Base-by-base conservation (phyloP, 352 stramenopile genomes). In the Globisporangium orthogonon region DNA sequence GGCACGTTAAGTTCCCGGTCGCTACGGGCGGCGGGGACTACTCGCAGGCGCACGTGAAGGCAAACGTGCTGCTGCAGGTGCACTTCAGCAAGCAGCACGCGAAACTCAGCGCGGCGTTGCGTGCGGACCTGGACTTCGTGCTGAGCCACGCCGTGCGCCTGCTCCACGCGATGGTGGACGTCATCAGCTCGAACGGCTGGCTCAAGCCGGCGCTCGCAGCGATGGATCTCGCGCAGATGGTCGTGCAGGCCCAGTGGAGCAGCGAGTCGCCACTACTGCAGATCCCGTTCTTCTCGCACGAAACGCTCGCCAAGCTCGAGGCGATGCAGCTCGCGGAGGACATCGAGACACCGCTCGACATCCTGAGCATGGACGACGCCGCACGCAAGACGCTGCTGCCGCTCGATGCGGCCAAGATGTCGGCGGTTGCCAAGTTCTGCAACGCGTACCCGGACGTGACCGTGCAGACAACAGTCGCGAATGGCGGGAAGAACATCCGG, bases 171-270 rank as follows among this genome's bases (percentile, higher is more conserved):
- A 97, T 99, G 74, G 97, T 99, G 50, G 97, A 99, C 70, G 97
- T 99, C 13, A 98, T 99, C 55, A 98, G 94, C 56, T 99, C 94
- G 47, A 98, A 98, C 69, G 94, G 96, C 4, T 99, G 97, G 96
- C 80, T 99, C 11, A 99, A 98, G 74, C 97, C 97, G 6, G 97
- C 97, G 4, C 71, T 99, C 7, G 93, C 95, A 14, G 95, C 96
- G 7, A 99, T 99, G 97, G 97, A 99, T 63, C 79, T 99, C 6
- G 96, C 87, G 18, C 97, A 99, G 72, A 99, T 99, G 97, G 80
- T 99, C 47, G 95, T 99, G 29, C 98, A 99, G 65, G 97, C 93
- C 1, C 80, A 98, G 43, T 99, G 97, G 96, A 98, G 95, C 62
- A 98, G 94, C 52, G 97, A 99, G 54, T 97, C 96, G 54, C 83